Evolutionary conservation across 23 red algal genomes (phyloP).

Genomic region (Gracilaria gracilis): DNA sequence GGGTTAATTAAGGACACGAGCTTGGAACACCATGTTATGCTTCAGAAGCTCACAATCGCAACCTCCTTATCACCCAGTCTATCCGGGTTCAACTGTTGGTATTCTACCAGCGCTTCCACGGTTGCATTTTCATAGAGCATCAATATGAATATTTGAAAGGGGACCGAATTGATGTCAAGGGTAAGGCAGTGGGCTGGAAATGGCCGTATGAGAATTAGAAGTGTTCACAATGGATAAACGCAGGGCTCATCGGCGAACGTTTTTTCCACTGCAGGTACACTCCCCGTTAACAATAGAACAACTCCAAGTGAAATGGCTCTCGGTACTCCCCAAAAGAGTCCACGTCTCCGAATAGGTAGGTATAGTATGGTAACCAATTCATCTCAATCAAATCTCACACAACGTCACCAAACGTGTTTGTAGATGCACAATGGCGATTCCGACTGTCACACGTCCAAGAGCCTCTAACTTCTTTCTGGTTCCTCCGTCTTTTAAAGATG

Average conservation of each 20-base stretch:
- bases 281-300: background rate
- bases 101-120: constrained; percentile 48
- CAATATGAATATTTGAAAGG: constrained; percentile 1
- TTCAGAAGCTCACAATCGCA: constrained; percentile 6
- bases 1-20: background rate
- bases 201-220: constrained; percentile 23
- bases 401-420: constrained; percentile 29
- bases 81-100: background rate
- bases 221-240: constrained; percentile 15
- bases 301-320: background rate
- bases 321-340: constrained; percentile 11
- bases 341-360: background rate
- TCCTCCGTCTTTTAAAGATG: background rate
- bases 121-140: background rate
- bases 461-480: background rate
- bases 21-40: constrained; percentile 13
- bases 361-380: constrained; percentile 8
- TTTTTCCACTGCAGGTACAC: background rate
- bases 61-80: background rate
- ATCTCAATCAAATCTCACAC: constrained; percentile 20
- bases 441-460: background rate
- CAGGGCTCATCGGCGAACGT: constrained; percentile 33
- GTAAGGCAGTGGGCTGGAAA: background rate
- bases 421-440: background rate
- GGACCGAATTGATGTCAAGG: background rate